Percentiles rank a stretch among this genome's conserved stretches.
These are phyloP conservation scores for Glomus cerebriforme DNA, from an alignment of 192 early-diverging fungal genomes.

Conservation along the genomic window DNA sequence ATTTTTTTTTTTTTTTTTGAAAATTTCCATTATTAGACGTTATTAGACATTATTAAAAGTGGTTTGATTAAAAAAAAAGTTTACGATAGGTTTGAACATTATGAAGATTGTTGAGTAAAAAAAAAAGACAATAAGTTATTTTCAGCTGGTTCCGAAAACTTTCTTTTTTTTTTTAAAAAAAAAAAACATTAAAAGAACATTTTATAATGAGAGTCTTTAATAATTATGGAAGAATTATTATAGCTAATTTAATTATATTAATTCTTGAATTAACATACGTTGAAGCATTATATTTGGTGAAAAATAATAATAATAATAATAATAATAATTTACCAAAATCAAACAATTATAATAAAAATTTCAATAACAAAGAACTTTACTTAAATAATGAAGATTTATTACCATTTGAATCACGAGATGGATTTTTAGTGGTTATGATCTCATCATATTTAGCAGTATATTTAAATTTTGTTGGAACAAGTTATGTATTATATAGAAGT, in stretches of 20 bases:
- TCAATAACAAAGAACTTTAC: background rate
- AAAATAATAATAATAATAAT: background rate
- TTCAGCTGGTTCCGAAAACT: too few relatives aligned
- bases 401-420: background rate
- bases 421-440: background rate
- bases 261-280: background rate
- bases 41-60: too few relatives aligned
- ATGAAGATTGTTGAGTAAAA: too few relatives aligned
- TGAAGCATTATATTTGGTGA: background rate
- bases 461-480: background rate
- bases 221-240: background rate
- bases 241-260: background rate
- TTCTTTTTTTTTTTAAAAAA: too few relatives aligned
- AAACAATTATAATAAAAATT: background rate
- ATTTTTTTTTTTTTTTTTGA: too few relatives aligned
- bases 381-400: background rate
- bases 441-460: background rate
- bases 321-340: background rate
- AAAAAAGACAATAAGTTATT: too few relatives aligned
- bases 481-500: background rate
- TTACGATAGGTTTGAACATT: too few relatives aligned
- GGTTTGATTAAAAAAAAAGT: too few relatives aligned
- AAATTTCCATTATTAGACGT: too few relatives aligned
- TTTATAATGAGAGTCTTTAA: background rate
- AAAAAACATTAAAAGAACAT: background rate